Percentiles rank a stretch among this genome's conserved stretches.
phyloP scores from a whole-genome alignment of 2,329 filamentous ascomycete species.

The Penicillium expansum region DNA sequence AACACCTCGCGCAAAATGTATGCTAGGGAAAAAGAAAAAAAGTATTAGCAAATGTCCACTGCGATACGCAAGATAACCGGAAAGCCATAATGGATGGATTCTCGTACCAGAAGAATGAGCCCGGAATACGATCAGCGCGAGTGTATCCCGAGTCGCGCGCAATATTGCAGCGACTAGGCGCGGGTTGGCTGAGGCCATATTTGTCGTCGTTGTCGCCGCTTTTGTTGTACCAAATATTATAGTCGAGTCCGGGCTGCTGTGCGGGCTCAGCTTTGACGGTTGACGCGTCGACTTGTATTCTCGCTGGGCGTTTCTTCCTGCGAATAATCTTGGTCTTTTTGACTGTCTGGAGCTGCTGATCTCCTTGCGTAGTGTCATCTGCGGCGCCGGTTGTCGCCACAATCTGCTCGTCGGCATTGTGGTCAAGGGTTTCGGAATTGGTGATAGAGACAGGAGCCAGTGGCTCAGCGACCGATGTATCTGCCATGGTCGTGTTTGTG shows the following conservation, averaged over 20 bases:
- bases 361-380: slow-evolving; percentile 30
- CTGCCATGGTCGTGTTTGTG: slow-evolving; percentile 26
- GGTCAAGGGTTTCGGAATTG: slow-evolving; percentile 36
- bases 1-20: slow-evolving; percentile 18
- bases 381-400: slow-evolving; percentile 20
- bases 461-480: slow-evolving; percentile 25
- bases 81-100: not conserved
- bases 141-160: slow-evolving; percentile 77
- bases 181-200: slow-evolving; percentile 76
- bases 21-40: not conserved
- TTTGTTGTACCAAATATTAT: slow-evolving; percentile 99
- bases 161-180: slow-evolving; percentile 83
- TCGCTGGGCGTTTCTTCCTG: slow-evolving; percentile 84
- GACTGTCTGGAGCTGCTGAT: slow-evolving; percentile 25
- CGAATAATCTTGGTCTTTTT: slow-evolving; percentile 85
- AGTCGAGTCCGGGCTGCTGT: slow-evolving; percentile 89
- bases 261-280: slow-evolving; percentile 80
- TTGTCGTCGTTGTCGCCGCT: slow-evolving; percentile 97
- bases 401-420: slow-evolving; percentile 19
- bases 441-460: slow-evolving; percentile 52
- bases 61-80: slow-evolving; percentile 67
- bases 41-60: slow-evolving; percentile 46
- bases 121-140: slow-evolving; percentile 69
- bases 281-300: slow-evolving; percentile 83
- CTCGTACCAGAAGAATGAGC: slow-evolving; percentile 74